These are phyloP conservation scores for Acacia pycnantha DNA, from an alignment of 331 rosid species.

Conservation along the genomic window DNA sequence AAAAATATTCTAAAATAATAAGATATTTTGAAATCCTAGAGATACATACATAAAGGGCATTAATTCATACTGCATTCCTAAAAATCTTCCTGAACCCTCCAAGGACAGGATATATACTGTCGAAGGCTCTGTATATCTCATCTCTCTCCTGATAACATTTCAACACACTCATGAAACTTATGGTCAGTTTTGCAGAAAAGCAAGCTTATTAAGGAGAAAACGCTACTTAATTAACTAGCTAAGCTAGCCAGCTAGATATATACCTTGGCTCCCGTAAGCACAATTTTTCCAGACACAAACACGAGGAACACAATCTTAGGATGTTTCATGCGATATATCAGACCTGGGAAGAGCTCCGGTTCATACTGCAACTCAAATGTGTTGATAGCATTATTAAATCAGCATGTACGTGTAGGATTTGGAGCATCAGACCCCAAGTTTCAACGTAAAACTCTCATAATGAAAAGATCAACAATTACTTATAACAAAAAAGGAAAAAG, in stretches of 20 bases:
- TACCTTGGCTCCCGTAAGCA: constrained; percentile 75
- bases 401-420: not conserved
- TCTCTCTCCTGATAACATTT: constrained; percentile 44
- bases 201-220: not conserved
- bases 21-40: not conserved
- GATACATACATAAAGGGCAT: not conserved
- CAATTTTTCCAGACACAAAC: constrained; percentile 70
- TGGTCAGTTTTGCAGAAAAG: not conserved
- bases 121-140: constrained; percentile 64
- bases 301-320: constrained; percentile 73
- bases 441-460: not conserved
- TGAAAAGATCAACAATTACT: not conserved
- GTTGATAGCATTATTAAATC: not conserved
- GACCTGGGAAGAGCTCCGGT: constrained; percentile 76
- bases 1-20: not conserved
- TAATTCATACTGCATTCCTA: constrained; percentile 38
- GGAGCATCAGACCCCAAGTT: not conserved
- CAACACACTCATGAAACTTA: not conserved
- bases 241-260: not conserved
- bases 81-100: constrained; percentile 60
- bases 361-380: constrained; percentile 45
- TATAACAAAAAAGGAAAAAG: not conserved
- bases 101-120: constrained; percentile 72
- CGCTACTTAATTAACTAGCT: not conserved
- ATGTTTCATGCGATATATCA: constrained; percentile 71